Evolutionary conservation across 306 rosid genomes (phyloP), one percentile per base, ranked within the genome.

Genomic region (Lithocarpus polystachyus): DNA sequence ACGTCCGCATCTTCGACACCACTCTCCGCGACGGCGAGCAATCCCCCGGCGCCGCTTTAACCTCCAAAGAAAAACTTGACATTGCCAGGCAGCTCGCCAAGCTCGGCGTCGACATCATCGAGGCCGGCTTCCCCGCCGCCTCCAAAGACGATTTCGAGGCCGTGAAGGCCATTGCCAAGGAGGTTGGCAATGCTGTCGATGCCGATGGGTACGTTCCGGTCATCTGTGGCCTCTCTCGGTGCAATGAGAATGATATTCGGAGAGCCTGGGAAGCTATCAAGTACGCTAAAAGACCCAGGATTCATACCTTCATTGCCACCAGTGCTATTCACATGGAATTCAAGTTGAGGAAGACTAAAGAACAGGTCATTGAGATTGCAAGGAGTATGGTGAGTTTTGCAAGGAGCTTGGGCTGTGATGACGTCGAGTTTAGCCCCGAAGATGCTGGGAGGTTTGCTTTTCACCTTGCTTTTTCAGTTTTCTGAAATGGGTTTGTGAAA

Each of bases 11-110:
- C 73, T 91, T 93, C 54, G 97, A 95, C 87, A 95, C 99, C 67
- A 95, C 99, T 10, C 98, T 95, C 82, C 98, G 99, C 14, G 98
- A 95, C 64, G 99, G 98, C 74, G 99, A 95, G 89, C 98, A 95
- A 77, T 91, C 98, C 33, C 99, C 98, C 4, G 97, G 99, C 17
- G 98, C 99, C 57, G 88, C 98, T 68, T 85, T 93, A 83, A 95
- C 97, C 2, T 86, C 98, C 4, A 95, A 91, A 78, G 97, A 93
- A 86, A 95, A 95, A 76, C 79, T 93, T 8, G 97, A 91, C 87
- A 88, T 95, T 14, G 99, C 99, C 4, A 86, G 94, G 13, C 96
- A 93, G 89, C 91, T 95, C 1, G 79, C 94, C 1, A 92, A 86
- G 83, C 99, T 95, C 5, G 97, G 98, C 1, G 98, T 95, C 0